Conservation (phyloP, 2,329 filamentous ascomycete genomes). For the Aulographum hederae region DNA sequence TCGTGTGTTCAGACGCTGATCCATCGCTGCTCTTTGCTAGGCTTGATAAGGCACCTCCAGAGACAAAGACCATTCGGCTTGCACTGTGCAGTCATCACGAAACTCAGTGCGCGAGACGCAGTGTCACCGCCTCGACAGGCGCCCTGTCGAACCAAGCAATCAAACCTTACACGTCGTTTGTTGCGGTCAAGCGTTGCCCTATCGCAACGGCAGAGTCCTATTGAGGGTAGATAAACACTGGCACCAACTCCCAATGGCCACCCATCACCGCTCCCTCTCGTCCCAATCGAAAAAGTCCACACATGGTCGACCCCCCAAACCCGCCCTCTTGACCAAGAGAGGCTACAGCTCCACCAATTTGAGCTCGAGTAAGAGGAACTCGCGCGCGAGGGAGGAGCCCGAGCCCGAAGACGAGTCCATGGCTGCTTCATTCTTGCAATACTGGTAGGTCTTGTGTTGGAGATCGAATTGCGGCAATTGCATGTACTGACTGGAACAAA, state of each 20-base stretch:
- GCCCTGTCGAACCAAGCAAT: background rate
- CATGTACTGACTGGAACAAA: conserved; percentile 16
- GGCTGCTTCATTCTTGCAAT: conserved; percentile 33
- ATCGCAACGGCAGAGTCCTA: too few species aligned
- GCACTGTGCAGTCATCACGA: too few species aligned
- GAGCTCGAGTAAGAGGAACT: conserved; percentile 4
- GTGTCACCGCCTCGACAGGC: background rate
- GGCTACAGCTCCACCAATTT: too few species aligned
- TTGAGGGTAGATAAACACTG: background rate
- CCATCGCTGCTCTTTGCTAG: too few species aligned
- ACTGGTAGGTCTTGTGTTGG: conserved; percentile 23
- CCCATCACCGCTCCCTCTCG: background rate
- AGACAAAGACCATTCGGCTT: too few species aligned
- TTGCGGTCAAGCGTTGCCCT: background rate
- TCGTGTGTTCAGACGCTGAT: too few species aligned
- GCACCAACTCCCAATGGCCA: background rate
- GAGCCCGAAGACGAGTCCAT: conserved; percentile 32
- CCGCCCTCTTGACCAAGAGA: conserved; percentile 2
- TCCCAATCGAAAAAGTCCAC: conserved; percentile 2
- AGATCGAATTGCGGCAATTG: conserved; percentile 1
- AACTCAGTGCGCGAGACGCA: background rate
- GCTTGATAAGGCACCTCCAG: too few species aligned
- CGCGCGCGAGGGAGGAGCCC: conserved; percentile 18
- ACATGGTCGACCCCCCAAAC: conserved; percentile 1
- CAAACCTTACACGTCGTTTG: background rate